phyloP scores from a whole-genome alignment of 805 yeast genomes.

The Ogataea pignaliae region DNA sequence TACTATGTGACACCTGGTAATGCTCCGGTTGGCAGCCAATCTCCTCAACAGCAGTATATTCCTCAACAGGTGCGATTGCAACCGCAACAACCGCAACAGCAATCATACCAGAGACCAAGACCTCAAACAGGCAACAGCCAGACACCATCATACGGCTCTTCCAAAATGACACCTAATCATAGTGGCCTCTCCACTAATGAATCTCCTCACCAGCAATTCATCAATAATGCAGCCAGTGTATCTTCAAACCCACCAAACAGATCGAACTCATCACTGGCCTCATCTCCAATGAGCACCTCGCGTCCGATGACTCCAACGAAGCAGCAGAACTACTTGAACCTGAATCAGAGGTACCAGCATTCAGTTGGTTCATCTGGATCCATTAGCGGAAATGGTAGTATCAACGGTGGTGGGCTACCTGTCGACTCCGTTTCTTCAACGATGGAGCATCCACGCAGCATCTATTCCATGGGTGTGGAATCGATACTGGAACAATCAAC shows the following conservation, averaged over 20 bases:
- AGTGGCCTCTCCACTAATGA: constrained; percentile 12
- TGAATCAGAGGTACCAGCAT: too few species aligned
- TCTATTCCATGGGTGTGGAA: too few species aligned
- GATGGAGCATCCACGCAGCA: too few species aligned
- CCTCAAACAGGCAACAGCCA: neutral
- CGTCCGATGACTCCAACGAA: too few species aligned
- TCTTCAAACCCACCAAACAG: neutral
- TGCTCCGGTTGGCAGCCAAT: neutral
- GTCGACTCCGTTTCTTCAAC: too few species aligned
- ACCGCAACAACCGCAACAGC: constrained; percentile 7
- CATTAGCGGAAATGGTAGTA: too few species aligned
- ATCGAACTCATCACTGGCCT: neutral
- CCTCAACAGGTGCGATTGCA: constrained; percentile 6
- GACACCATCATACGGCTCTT: neutral
- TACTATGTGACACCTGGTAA: constrained; percentile 12
- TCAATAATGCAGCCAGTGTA: neutral
- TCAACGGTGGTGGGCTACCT: too few species aligned
- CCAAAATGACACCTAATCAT: neutral
- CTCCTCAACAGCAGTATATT: constrained; percentile 11
- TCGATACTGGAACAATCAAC: too few species aligned
- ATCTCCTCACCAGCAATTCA: constrained; percentile 8
- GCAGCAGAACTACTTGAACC: too few species aligned
- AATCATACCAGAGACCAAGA: neutral
- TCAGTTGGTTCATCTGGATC: too few species aligned
- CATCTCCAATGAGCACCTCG: too few species aligned